Evolutionary conservation across 1,284 basidiomycete species (phyloP), one percentile per base, ranked within the genome.

Genomic region (Ceratobasidium theobromae): DNA sequence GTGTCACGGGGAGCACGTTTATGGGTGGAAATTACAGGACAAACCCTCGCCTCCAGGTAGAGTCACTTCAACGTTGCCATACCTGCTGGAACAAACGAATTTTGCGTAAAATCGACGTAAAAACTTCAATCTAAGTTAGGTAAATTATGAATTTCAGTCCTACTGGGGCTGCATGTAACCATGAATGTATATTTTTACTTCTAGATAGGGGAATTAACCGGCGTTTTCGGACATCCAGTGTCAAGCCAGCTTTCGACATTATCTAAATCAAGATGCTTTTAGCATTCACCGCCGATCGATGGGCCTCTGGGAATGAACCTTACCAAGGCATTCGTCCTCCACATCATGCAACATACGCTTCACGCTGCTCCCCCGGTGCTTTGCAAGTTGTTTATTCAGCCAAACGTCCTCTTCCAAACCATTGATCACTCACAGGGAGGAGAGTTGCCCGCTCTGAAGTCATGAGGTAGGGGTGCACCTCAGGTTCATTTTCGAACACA

Each of bases 401-500:
- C 23, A 25, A 21, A 25, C 23, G 11, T 5, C 25, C n/a, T 43
- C 33, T 9, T 43, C 6, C 4, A 28, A 33, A 28, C 9, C 25
- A 38, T n/a, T 40, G 28, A 21, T 12, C 12, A 33, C 65, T 53
- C 16, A 71, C 70, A 8, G 71, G 71, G 40, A 70, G 67, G 11
- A 72, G 53, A 5, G 67, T 67, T 11, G 69, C 66, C 14, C 71
- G 66, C n/a, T 72, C 70, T 23, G 69, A 68, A 23, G 58, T 46
- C 40, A 68, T 65, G 30, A 72, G 68, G 55, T 71, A 67, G 33
- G 74, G 74, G 51, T 75, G 73, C 23, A 75, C 65, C 8, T 71
- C 68, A 14, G 75, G 75, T 58, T 76, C 75, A 18, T 69, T 69
- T 52, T 73, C 71, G 43, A 72, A 73, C 12, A 75, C 74, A 55